Percentiles rank a stretch among this genome's conserved stretches.
Conservation (phyloP, 2,329 filamentous ascomycete species). For the Xylariaceae sp. region DNA sequence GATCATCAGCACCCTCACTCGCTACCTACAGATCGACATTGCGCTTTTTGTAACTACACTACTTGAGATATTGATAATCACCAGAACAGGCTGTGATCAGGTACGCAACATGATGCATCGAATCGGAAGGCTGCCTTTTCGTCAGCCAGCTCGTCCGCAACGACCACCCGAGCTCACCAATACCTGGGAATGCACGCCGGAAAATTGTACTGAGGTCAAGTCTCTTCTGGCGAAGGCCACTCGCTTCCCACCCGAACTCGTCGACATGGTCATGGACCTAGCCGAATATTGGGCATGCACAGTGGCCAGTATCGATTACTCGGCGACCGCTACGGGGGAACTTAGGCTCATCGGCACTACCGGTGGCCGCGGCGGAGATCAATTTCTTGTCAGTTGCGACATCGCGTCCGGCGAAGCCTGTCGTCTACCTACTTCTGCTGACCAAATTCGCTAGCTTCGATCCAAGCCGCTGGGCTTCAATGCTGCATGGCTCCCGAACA, state of each 20-base stretch:
- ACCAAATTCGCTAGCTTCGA: slow-evolving; percentile 34
- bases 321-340: slow-evolving; percentile 3
- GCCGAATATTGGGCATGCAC: slow-evolving; percentile 62
- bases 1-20: no score
- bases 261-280: slow-evolving; percentile 53
- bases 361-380: slow-evolving; percentile 31
- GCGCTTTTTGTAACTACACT: no score
- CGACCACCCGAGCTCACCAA: slow-evolving; percentile 10
- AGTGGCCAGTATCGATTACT: slow-evolving; percentile 33
- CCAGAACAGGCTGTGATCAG: no score
- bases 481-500: slow-evolving; percentile 29
- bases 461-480: slow-evolving; percentile 40
- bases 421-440: neutral
- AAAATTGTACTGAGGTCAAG: slow-evolving; percentile 49
- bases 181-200: slow-evolving; percentile 22
- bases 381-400: slow-evolving; percentile 38
- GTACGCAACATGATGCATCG: slow-evolving; percentile 21
- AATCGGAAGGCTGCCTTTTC: neutral
- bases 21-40: no score
- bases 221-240: slow-evolving; percentile 42
- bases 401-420: neutral
- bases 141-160: neutral
- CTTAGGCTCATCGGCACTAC: slow-evolving; percentile 23
- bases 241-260: slow-evolving; percentile 50
- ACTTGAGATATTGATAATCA: no score